Percentiles rank a stretch among this genome's conserved stretches.
Conservation (phyloP, 2,329 filamentous ascomycete species). For the Aspergillus tubingensis region DNA sequence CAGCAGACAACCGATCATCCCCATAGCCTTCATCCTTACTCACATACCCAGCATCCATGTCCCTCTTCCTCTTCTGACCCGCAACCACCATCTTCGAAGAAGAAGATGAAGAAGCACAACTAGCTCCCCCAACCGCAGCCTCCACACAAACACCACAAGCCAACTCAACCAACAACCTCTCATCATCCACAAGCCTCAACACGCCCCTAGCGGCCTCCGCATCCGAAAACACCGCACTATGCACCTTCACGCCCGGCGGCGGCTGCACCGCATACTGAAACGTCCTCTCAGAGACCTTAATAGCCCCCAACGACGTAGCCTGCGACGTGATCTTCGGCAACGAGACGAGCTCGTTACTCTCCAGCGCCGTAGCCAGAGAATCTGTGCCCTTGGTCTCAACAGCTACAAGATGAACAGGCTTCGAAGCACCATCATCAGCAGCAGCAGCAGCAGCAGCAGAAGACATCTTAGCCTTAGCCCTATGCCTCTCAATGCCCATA, state of each 20-base stretch:
- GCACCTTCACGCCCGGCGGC: slow-evolving; percentile 52
- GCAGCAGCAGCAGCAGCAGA: no score
- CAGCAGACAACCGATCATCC: slow-evolving; percentile 35
- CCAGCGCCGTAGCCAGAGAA: slow-evolving; percentile 64
- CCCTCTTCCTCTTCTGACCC: slow-evolving; percentile 35
- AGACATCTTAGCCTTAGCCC: slow-evolving; percentile 10
- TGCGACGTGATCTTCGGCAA: slow-evolving; percentile 72
- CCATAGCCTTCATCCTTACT: slow-evolving; percentile 38
- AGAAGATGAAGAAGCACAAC: slow-evolving; percentile 7
- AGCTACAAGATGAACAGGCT: slow-evolving; percentile 61
- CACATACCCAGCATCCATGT: slow-evolving; percentile 7
- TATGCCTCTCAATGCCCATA: slow-evolving; percentile 61
- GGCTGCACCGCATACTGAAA: slow-evolving; percentile 63
- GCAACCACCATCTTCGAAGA: slow-evolving; percentile 9
- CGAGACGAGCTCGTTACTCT: slow-evolving; percentile 58
- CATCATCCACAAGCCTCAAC: slow-evolving; percentile 77
- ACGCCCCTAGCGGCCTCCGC: slow-evolving; percentile 78
- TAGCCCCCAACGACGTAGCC: slow-evolving; percentile 73
- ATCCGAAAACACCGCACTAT: slow-evolving; percentile 67
- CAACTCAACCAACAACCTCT: slow-evolving; percentile 76
- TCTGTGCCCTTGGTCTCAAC: slow-evolving; percentile 76
- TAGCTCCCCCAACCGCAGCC: slow-evolving; percentile 41
- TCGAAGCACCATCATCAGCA: slow-evolving; percentile 8
- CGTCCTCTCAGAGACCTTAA: slow-evolving; percentile 66
- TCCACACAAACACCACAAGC: slow-evolving; percentile 81